Percentiles rank a stretch among this genome's conserved stretches.
Conservation (phyloP, 1,284 basidiomycete species). For the Marasmius oreades region DNA sequence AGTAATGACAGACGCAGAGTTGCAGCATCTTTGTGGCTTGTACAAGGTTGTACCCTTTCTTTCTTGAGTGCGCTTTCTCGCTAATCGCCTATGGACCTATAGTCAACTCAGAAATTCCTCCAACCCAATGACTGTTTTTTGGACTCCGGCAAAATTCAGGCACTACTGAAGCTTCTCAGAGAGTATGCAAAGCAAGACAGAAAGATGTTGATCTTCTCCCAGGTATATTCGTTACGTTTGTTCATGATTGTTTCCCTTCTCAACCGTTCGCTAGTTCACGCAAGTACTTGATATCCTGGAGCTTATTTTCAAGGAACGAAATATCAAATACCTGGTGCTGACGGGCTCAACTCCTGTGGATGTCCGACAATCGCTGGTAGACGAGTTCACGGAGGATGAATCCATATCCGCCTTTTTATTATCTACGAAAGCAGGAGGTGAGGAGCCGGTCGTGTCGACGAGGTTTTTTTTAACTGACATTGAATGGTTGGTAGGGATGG, state of each 20-base stretch:
- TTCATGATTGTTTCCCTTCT: too few relatives aligned
- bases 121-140: constrained; percentile 78
- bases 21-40: constrained; percentile 76
- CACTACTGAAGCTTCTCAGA: constrained; percentile 70
- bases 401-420: constrained; percentile 92
- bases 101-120: constrained; percentile 81
- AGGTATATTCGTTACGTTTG: too few relatives aligned
- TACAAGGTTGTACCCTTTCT: constrained; percentile 62
- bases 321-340: constrained; percentile 82
- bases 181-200: constrained; percentile 71
- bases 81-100: constrained; percentile 5
- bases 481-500: constrained; percentile 49
- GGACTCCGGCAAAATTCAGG: constrained; percentile 86
- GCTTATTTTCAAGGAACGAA: constrained; percentile 75
- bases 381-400: constrained; percentile 94
- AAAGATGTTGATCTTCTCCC: constrained; percentile 91
- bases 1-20: constrained; percentile 93
- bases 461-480: constrained; percentile 1
- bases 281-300: constrained; percentile 94
- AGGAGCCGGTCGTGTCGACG: constrained; percentile 12
- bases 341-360: constrained; percentile 96
- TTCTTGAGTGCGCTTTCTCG: neutral
- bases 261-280: too few relatives aligned
- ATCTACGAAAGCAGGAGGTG: constrained; percentile 92
- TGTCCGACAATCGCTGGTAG: constrained; percentile 89